phyloP scores from a whole-genome alignment of 1,139 yeast genomes.

The Zygosaccharomyces sapae region DNA sequence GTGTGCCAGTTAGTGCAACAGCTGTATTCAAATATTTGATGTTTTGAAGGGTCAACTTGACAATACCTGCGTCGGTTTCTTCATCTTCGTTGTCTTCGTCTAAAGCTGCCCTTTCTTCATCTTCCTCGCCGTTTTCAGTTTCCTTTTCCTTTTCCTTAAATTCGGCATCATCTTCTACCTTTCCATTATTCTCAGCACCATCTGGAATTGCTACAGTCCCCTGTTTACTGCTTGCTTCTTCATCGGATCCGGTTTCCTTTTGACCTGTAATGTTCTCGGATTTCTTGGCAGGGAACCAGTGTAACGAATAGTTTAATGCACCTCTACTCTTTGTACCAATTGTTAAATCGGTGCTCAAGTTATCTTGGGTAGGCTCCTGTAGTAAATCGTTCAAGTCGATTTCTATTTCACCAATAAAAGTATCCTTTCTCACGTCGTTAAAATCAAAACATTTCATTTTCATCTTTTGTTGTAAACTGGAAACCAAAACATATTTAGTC shows the following conservation, averaged over 20 bases:
- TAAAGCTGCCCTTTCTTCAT: conserved; percentile 15
- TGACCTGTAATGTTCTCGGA: conserved; percentile 25
- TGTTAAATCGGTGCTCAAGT: conserved; percentile 34
- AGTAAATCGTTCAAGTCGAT: conserved; percentile 56
- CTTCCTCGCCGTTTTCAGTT: conserved; percentile 8
- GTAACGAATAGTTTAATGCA: conserved; percentile 54
- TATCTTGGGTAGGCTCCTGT: conserved; percentile 45
- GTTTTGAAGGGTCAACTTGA: conserved; percentile 66
- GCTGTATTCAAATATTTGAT: conserved; percentile 67
- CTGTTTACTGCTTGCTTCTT: not conserved
- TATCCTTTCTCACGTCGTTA: conserved; percentile 51
- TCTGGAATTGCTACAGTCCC: not conserved
- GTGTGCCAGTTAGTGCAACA: conserved; percentile 60
- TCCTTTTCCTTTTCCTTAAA: conserved; percentile 9
- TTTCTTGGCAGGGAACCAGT: conserved; percentile 58
- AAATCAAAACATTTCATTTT: conserved; percentile 53
- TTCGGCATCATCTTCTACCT: conserved; percentile 3
- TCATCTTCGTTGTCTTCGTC: conserved; percentile 32
- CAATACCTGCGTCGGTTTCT: conserved; percentile 67
- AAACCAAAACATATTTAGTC: conserved; percentile 56
- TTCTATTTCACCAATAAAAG: conserved; percentile 52
- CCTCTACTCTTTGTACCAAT: conserved; percentile 59
- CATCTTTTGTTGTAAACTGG: conserved; percentile 54
- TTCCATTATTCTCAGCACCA: not conserved
- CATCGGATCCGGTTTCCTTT: conserved; percentile 1